A percentile compares a stretch with the other conserved stretches of the same genome.
These are phyloP conservation scores for Oropetium thomaeum DNA, from an alignment of 176 grass and related monocot genomes.

Conservation along the genomic window DNA sequence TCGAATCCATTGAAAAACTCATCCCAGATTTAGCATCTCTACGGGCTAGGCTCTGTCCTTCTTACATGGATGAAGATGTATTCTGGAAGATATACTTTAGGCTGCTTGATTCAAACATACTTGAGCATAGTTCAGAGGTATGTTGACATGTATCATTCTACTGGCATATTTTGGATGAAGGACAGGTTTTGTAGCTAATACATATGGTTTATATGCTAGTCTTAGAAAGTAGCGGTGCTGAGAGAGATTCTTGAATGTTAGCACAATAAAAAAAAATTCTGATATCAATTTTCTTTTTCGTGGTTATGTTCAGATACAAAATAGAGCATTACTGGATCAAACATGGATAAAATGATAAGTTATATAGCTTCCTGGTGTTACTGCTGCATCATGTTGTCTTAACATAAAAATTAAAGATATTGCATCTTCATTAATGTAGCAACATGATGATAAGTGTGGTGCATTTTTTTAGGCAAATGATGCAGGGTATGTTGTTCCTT, in stretches of 20 bases:
- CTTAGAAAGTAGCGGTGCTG: background rate
- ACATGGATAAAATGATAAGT: background rate
- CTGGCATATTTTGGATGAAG: background rate
- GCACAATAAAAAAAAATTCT: background rate
- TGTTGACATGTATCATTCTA: constrained; percentile 10
- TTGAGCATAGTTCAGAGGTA: constrained; percentile 74
- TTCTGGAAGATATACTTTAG: constrained; percentile 96
- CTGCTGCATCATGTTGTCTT: background rate
- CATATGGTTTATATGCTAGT: background rate
- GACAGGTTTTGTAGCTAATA: background rate
- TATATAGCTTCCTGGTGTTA: background rate
- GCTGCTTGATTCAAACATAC: constrained; percentile 66
- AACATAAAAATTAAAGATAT: background rate
- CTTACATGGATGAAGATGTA: constrained; percentile 57
- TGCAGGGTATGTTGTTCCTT: background rate
- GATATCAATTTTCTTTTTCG: background rate
- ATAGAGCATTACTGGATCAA: background rate
- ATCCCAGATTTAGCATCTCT: constrained; percentile 67
- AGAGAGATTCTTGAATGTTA: background rate
- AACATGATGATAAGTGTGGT: background rate
- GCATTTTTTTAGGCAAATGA: too few relatives aligned
- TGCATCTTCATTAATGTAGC: background rate
- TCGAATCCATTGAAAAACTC: constrained; percentile 60
- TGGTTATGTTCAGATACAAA: background rate
- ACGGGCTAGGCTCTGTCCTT: constrained; percentile 61